These are phyloP conservation scores for Xylaria sp. DNA, from an alignment of 2,329 filamentous ascomycete genomes.

Conservation along the genomic window DNA sequence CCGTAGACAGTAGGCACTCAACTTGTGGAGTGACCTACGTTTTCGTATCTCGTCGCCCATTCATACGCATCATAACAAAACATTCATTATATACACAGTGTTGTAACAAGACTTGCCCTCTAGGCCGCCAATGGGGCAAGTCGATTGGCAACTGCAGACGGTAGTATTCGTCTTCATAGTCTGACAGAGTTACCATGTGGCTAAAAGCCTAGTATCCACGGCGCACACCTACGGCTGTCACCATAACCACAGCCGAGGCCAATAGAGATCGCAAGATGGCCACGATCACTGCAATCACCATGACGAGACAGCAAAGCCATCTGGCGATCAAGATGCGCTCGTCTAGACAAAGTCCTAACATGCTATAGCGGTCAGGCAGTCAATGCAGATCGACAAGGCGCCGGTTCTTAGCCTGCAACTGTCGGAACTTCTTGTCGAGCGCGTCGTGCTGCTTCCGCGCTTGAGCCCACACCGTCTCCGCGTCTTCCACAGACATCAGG, in stretches of 20 bases:
- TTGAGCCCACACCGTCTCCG: conserved; percentile 48
- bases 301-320: conserved; percentile 18
- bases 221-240: conserved; percentile 12
- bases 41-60: neutral
- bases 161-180: neutral
- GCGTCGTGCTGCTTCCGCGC: conserved; percentile 33
- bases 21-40: neutral
- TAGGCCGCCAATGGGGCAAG: neutral
- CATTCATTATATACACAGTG: neutral
- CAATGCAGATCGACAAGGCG: conserved; percentile 30
- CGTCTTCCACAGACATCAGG: conserved; percentile 58
- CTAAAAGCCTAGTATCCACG: conserved; percentile 7
- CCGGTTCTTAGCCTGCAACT: conserved; percentile 30
- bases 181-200: neutral
- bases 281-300: conserved; percentile 16
- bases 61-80: conserved; percentile 1
- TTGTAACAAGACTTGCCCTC: neutral
- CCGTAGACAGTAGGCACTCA: neutral
- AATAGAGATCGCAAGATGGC: conserved; percentile 16
- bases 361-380: conserved; percentile 21
- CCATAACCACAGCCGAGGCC: conserved; percentile 12
- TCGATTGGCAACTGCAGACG: neutral
- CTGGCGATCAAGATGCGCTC: conserved; percentile 16
- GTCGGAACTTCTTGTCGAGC: conserved; percentile 33
- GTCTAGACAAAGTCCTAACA: conserved; percentile 12